Evolutionary conservation across 768 basidiomycete genomes (phyloP), one percentile per base, ranked within the genome.

Genomic region (Tricholoma sp.): DNA sequence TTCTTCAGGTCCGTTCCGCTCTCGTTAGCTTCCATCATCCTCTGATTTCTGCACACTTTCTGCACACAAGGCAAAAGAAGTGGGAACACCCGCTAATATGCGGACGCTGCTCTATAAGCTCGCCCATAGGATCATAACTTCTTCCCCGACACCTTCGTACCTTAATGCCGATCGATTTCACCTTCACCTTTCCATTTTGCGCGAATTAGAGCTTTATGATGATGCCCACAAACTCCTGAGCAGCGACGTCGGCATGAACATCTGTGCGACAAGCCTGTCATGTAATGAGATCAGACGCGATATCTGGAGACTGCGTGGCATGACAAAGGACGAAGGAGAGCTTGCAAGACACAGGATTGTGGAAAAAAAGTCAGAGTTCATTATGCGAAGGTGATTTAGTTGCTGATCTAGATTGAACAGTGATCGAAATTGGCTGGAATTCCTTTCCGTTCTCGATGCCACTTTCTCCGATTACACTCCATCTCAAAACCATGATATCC

Each of bases 381-480:
- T 50, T n/a, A 24, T 9, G 12, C 31, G 4, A 10, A 31, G 14
- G n/a, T 16, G 4, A 31, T 50, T 18, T 18, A 4, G 27, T 49
- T 50, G 27, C 47, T 50, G 6, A 50, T 50, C n/a, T 29, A 9
- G 22, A 14, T 27, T 47, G 64, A 35, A 56, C 45, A 85, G 91
- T 35, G 88, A 93, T 64, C 86, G 89, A 35, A 93, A 93, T 64
- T 94, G 92, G 91, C 75, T 90, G 5, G 90, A 91, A 64, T 91
- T 93, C 66, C 68, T 90, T 43, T 80, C 89, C 5, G 71, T 92
- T 19, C 70, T 93, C 5, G 86, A 93, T 59, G 84, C 83, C 1
- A 77, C 85, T 8, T 85, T 93, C 60, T 69, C 72, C 37, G 68
- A 74, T 51, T 54, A 76, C 39, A 64, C 69, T 0, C 61, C 68